These are phyloP conservation scores for Capronia americana DNA, from an alignment of 2,329 filamentous ascomycete genomes.

Conservation along the genomic window DNA sequence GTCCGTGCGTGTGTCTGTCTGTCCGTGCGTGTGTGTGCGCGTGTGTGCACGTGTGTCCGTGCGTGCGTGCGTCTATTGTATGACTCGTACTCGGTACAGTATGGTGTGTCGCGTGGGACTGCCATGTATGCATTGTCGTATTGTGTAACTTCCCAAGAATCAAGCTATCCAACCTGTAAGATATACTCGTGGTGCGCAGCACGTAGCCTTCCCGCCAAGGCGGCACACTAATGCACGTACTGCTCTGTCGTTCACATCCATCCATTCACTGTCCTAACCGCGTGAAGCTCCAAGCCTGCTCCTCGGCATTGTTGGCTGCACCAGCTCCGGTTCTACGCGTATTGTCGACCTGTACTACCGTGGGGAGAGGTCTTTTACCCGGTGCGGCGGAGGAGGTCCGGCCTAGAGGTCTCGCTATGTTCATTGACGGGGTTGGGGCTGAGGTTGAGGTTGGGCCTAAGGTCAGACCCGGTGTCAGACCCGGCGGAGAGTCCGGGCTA, in stretches of 20 bases:
- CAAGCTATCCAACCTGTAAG: too few species aligned
- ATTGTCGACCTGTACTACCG: neutral
- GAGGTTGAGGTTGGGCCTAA: neutral
- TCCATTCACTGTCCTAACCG: neutral
- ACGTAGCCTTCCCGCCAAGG: too few species aligned
- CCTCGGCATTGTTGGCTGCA: neutral
- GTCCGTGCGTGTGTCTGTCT: neutral
- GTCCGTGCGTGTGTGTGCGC: neutral
- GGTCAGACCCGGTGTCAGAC: neutral
- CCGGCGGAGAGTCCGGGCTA: neutral
- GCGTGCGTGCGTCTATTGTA: too few species aligned
- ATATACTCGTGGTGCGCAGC: too few species aligned
- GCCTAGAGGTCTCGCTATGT: neutral
- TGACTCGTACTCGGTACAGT: too few species aligned
- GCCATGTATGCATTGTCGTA: too few species aligned
- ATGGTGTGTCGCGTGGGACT: too few species aligned
- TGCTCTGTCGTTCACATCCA: too few species aligned
- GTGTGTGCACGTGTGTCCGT: too few species aligned
- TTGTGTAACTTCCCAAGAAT: too few species aligned
- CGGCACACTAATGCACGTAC: too few species aligned
- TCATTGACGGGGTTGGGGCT: neutral
- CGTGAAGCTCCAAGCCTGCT: slow-evolving; percentile 7
- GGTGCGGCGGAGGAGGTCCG: neutral
- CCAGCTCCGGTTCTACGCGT: too few species aligned
- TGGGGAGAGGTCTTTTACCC: neutral